phyloP scores from a whole-genome alignment of 441 rosid species.

The Gossypium gossypioides region DNA sequence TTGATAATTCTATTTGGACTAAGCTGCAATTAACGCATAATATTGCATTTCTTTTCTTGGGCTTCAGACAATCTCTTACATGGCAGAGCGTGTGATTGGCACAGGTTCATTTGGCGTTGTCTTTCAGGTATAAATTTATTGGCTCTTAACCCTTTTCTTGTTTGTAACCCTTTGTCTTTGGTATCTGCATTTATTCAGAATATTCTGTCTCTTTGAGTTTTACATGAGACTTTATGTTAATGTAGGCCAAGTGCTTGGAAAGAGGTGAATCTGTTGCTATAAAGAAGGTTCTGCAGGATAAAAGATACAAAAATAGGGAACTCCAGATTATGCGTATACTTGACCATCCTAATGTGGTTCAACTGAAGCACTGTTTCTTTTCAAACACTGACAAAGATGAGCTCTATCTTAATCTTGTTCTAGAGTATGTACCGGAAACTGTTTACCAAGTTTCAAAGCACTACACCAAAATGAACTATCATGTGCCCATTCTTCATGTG shows the following conservation, averaged over 20 bases:
- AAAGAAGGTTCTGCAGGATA: slow-evolving; percentile 87
- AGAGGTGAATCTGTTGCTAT: slow-evolving; percentile 73
- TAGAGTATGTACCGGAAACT: slow-evolving; percentile 75
- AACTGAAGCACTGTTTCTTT: slow-evolving; percentile 66
- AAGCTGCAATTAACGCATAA: not conserved
- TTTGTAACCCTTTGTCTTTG: not conserved
- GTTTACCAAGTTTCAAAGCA: slow-evolving; percentile 63
- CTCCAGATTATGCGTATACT: slow-evolving; percentile 68
- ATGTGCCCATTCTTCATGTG: slow-evolving; percentile 55
- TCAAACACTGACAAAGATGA: slow-evolving; percentile 69
- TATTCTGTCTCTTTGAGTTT: not conserved
- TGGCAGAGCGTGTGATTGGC: slow-evolving; percentile 83
- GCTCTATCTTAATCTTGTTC: slow-evolving; percentile 67
- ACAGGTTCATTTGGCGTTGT: slow-evolving; percentile 87
- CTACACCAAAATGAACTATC: slow-evolving; percentile 51
- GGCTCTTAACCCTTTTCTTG: not conserved
- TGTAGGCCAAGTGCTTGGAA: slow-evolving; percentile 78
- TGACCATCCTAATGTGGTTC: slow-evolving; percentile 67
- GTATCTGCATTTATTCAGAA: not conserved
- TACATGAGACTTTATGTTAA: not conserved
- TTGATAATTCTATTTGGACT: not conserved
- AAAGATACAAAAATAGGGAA: slow-evolving; percentile 88
- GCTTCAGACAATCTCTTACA: slow-evolving; percentile 63
- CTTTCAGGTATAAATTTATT: slow-evolving; percentile 53
- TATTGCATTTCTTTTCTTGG: slow-evolving; percentile 12